A percentile compares a stretch with the other conserved stretches of the same genome.
These are phyloP conservation scores for Nakaseomyces sp. DNA, from an alignment of 1,139 yeast genomes.

Conservation along the genomic window DNA sequence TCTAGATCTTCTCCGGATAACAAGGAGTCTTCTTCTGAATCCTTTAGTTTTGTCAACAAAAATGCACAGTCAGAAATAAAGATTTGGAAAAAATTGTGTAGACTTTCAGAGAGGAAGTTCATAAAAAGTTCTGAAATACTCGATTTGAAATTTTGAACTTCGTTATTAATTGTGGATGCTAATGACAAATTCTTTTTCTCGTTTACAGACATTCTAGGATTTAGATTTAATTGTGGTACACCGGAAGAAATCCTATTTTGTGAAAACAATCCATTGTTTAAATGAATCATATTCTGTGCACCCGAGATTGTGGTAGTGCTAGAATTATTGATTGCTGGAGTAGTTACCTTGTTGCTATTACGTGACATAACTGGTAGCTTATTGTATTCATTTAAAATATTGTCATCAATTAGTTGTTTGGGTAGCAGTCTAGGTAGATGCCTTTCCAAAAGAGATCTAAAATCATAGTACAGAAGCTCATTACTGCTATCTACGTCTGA, in stretches of 20 bases:
- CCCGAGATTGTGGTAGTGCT: background rate
- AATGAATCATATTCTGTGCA: background rate
- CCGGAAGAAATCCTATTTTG: background rate
- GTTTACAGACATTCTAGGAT: conserved; percentile 1
- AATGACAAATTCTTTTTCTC: conserved; percentile 15
- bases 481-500: conserved; percentile 34
- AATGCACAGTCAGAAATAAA: conserved; percentile 71
- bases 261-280: background rate
- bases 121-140: conserved; percentile 16
- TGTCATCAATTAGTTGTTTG: conserved; percentile 37
- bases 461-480: conserved; percentile 47
- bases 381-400: conserved; percentile 20
- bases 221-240: background rate
- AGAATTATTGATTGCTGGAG: background rate
- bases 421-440: conserved; percentile 52
- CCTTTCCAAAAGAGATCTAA: conserved; percentile 57
- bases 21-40: conserved; percentile 77
- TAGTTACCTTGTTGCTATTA: background rate
- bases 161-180: background rate
- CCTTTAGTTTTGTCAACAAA: conserved; percentile 67
- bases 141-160: background rate
- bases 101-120: conserved; percentile 26
- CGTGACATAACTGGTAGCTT: background rate
- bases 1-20: conserved; percentile 43
- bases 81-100: conserved; percentile 48